Conservation (phyloP, 148 eudicot genomes). For the Talinum fruticosum region DNA sequence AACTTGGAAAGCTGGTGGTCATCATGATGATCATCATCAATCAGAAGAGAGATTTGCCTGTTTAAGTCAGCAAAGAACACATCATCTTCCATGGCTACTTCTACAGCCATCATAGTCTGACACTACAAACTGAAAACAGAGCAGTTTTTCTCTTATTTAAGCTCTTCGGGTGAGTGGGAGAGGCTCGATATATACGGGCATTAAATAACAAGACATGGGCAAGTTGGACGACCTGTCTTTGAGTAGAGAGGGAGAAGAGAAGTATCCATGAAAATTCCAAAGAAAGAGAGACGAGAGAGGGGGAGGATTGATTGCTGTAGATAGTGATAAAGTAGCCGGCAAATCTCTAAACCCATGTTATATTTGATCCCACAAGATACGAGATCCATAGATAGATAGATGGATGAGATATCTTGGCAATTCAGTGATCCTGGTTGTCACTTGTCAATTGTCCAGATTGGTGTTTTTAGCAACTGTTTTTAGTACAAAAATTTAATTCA, state of each 20-base stretch:
- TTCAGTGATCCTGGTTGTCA: neutral
- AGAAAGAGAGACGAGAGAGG: too few species aligned
- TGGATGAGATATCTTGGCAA: neutral
- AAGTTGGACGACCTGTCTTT: conserved; percentile 33
- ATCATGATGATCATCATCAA: conserved; percentile 67
- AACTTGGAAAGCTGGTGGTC: conserved; percentile 25
- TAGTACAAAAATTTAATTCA: too few species aligned
- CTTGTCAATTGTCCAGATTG: too few species aligned
- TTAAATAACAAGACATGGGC: conserved; percentile 1
- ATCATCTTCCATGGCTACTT: conserved; percentile 76
- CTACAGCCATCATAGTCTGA: too few species aligned
- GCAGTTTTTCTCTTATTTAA: too few species aligned
- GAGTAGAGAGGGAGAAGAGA: neutral
- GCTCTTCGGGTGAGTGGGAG: neutral
- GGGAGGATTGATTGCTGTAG: conserved; percentile 1
- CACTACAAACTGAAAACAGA: too few species aligned
- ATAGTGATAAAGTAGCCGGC: conserved; percentile 28
- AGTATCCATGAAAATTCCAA: too few species aligned
- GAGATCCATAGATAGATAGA: conserved; percentile 21
- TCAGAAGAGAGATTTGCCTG: conserved; percentile 71
- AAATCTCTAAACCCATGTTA: conserved; percentile 31
- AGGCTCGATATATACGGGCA: neutral
- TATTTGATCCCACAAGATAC: conserved; percentile 26
- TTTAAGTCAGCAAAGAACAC: conserved; percentile 63
- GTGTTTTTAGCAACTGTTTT: too few species aligned